Evolutionary conservation across 352 stramenopile species (phyloP).

Genomic region (Phytophthora palmivora): DNA sequence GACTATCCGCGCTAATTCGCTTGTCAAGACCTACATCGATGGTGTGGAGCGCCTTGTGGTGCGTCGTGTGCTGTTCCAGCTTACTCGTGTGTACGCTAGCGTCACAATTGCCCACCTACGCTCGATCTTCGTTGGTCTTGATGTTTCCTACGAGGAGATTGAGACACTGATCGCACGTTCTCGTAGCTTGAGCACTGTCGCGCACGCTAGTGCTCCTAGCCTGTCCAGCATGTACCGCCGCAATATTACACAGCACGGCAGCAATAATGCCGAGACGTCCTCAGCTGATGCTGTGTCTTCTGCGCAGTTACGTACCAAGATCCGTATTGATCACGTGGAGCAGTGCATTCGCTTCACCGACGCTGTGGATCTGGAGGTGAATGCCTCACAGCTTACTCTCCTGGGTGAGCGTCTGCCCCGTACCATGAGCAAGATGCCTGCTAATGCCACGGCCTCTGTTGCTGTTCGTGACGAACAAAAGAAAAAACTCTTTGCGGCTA

Average conservation of each 20-base stretch:
- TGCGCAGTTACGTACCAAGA: conserved; percentile 66
- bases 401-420: conserved; percentile 71
- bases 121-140: conserved; percentile 87
- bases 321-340: conserved; percentile 86
- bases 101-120: conserved; percentile 86
- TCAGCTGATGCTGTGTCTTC: conserved; percentile 54
- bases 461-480: conserved; percentile 38
- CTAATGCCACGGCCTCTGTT: conserved; percentile 23
- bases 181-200: conserved; percentile 71
- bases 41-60: conserved; percentile 75
- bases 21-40: conserved; percentile 64
- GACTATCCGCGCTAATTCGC: conserved; percentile 46
- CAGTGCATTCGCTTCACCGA: conserved; percentile 88
- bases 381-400: conserved; percentile 77
- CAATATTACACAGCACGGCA: conserved; percentile 56
- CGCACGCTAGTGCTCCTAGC: conserved; percentile 64
- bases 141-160: conserved; percentile 84
- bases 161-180: conserved; percentile 88
- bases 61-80: conserved; percentile 84
- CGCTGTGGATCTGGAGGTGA: conserved; percentile 78
- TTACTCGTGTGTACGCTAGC: conserved; percentile 88
- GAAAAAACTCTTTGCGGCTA: conserved; percentile 73
- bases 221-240: conserved; percentile 69
- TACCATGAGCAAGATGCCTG: conserved; percentile 63
- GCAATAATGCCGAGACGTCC: conserved; percentile 59